Evolutionary conservation across 495 filamentous ascomycete genomes (phyloP), one percentile per base, ranked within the genome.

Genomic region (Entonaema liquescens): DNA sequence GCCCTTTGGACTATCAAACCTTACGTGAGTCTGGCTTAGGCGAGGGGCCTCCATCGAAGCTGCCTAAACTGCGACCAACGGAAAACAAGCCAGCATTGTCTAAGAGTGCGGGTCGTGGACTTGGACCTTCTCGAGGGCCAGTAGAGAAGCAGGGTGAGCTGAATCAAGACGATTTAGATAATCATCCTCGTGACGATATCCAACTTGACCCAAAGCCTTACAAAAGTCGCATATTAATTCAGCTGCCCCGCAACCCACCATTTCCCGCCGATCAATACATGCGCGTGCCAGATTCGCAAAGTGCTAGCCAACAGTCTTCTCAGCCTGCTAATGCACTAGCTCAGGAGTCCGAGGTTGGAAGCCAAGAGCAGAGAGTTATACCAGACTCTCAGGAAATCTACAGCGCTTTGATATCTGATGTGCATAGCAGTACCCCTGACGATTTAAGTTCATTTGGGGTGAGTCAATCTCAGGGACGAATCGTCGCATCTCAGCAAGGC

Each of bases 371-470:
- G 21, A 71, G 68, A 12, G 63, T 71, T 21, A 69, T 77, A 40
- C 63, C 74, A 13, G 76, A 76, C 59, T 76, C 76, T n/a, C 76
- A 76, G 44, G 74, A 56, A 29, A 23, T 70, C 15, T 70, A 71
- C 19, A 59, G 58, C 12, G 52, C 65, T 15, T 67, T 72, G 21
- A 38, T 35, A 25, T 73, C 62, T 17, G 60, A 65, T 6, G 42
- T 53, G 12, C 56, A 71, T 9, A 40, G 28, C 17, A 72, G 65
- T 50, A 53, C 65, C 28, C 17, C 62, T 31, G 33, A 57, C 15
- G 23, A 35, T 28, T 11, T 21, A 11, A 38, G 31, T 35, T 66
- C 40, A 17, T 40, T 68, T 13, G 52, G n/a, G 19, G 47, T 44
- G 56, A 72, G 68, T 42, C 67, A 65, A 36, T 23, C n/a, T 19